These are phyloP conservation scores for Aspergillus calidoustus DNA, from an alignment of 2,329 filamentous ascomycete species.

Conservation along the genomic window DNA sequence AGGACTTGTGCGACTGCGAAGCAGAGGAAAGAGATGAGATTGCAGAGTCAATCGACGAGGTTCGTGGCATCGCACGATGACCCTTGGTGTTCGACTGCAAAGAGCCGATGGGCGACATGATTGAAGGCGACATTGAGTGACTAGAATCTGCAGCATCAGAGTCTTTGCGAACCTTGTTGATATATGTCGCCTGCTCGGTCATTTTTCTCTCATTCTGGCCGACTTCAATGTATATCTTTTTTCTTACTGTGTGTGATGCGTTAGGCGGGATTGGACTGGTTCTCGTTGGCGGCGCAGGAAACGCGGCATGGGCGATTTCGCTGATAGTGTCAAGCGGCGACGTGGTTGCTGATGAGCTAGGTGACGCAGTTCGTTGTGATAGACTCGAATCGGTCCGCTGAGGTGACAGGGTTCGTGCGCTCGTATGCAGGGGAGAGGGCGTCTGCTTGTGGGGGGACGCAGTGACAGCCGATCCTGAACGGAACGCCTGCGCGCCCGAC, in stretches of 20 bases:
- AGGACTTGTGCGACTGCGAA: conserved; percentile 62
- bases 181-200: conserved; percentile 27
- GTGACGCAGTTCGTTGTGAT: conserved; percentile 34
- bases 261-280: conserved; percentile 25
- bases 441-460: conserved; percentile 33
- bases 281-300: conserved; percentile 33
- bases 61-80: conserved; percentile 63
- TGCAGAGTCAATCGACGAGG: conserved; percentile 91
- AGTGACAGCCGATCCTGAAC: conserved; percentile 26
- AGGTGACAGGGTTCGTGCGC: conserved; percentile 27
- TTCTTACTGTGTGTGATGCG: conserved; percentile 20
- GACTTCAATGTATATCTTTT: conserved; percentile 17
- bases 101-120: conserved; percentile 34
- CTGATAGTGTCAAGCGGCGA: conserved; percentile 29
- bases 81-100: conserved; percentile 35
- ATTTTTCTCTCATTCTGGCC: conserved; percentile 34
- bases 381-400: conserved; percentile 27
- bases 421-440: conserved; percentile 39
- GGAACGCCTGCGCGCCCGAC: conserved; percentile 32
- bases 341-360: conserved; percentile 28
- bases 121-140: conserved; percentile 37
- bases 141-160: conserved; percentile 33
- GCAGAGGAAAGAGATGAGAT: conserved; percentile 74
- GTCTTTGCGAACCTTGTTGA: conserved; percentile 31
- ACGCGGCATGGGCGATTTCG: conserved; percentile 35